Evolutionary conservation across 1,284 basidiomycete genomes (phyloP).

Genomic region (Kwoniella shivajii): DNA sequence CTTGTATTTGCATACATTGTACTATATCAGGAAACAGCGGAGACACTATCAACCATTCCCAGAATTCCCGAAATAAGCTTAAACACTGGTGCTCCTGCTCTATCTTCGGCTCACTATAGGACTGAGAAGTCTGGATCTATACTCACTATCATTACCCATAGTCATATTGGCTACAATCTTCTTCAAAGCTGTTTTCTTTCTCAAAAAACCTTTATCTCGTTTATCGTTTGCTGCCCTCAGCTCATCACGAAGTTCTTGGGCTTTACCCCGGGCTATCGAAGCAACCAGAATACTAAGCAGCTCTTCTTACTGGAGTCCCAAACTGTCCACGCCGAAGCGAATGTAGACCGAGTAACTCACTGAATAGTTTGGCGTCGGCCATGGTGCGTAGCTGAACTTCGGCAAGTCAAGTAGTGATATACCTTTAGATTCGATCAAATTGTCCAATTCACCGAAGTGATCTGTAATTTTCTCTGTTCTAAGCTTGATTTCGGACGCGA

Average conservation of each 20-base stretch:
- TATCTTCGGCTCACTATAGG: too few species aligned
- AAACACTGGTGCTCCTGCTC: too few species aligned
- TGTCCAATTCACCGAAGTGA: too few species aligned
- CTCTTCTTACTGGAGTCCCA: too few species aligned
- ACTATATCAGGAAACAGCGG: conserved; percentile 94
- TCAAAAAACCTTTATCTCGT: conserved; percentile 91
- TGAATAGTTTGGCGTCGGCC: conserved; percentile 56
- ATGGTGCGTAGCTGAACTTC: conserved; percentile 22
- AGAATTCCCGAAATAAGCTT: too few species aligned
- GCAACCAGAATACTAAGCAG: not conserved
- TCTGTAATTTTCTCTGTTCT: too few species aligned
- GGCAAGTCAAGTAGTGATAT: not conserved
- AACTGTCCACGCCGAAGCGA: not conserved
- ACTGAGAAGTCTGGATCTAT: too few species aligned
- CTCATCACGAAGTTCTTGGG: conserved; percentile 76
- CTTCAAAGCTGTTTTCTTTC: conserved; percentile 88
- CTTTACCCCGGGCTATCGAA: conserved; percentile 72
- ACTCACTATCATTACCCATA: conserved; percentile 93
- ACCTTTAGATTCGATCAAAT: too few species aligned
- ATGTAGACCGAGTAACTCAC: conserved; percentile 26
- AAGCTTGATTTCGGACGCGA: too few species aligned
- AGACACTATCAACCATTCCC: too few species aligned
- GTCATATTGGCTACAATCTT: conserved; percentile 97
- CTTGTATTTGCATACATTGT: conserved; percentile 78
- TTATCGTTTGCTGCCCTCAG: conserved; percentile 78